Evolutionary conservation across 495 filamentous ascomycete genomes (phyloP).

Genomic region (Penicillium pulvis): DNA sequence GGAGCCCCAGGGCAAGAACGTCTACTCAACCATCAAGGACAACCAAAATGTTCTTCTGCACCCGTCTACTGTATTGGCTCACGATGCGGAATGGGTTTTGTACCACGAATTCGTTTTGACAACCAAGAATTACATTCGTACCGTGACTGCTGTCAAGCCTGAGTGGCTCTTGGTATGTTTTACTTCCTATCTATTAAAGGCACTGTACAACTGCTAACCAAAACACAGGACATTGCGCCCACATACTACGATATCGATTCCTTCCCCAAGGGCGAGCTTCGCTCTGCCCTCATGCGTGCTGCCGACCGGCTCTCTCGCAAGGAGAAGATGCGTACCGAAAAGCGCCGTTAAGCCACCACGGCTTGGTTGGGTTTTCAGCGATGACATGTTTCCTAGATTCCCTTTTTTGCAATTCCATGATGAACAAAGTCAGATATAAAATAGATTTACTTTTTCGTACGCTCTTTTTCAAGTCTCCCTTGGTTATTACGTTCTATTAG

Average conservation of each 20-base stretch:
- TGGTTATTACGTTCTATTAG: too few relatives aligned
- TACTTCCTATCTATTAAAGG: not conserved
- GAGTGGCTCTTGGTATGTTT: conserved; percentile 83
- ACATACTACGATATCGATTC: conserved; percentile 85
- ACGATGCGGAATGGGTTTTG: conserved; percentile 93
- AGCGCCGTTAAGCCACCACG: conserved; percentile 28
- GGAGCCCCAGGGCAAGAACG: conserved; percentile 70
- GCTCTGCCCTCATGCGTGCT: conserved; percentile 70
- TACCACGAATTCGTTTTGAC: conserved; percentile 99
- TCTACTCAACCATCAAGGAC: conserved; percentile 93
- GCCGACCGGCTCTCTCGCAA: conserved; percentile 73
- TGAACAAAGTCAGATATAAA: not conserved
- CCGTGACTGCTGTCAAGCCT: conserved; percentile 61
- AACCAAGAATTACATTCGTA: conserved; percentile 85
- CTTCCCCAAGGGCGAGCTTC: conserved; percentile 86
- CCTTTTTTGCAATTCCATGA: conserved; percentile 12
- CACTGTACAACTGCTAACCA: conserved; percentile 22
- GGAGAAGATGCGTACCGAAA: conserved; percentile 60
- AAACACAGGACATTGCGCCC: conserved; percentile 77
- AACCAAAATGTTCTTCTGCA: conserved; percentile 89
- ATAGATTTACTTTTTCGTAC: not conserved
- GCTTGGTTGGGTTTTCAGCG: not conserved
- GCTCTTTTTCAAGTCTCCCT: too few relatives aligned
- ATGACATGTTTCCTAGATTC: conserved; percentile 19
- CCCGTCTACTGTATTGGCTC: conserved; percentile 81